These are phyloP conservation scores for Cenococcum geophilum DNA, from an alignment of 495 filamentous ascomycete genomes.

Conservation along the genomic window DNA sequence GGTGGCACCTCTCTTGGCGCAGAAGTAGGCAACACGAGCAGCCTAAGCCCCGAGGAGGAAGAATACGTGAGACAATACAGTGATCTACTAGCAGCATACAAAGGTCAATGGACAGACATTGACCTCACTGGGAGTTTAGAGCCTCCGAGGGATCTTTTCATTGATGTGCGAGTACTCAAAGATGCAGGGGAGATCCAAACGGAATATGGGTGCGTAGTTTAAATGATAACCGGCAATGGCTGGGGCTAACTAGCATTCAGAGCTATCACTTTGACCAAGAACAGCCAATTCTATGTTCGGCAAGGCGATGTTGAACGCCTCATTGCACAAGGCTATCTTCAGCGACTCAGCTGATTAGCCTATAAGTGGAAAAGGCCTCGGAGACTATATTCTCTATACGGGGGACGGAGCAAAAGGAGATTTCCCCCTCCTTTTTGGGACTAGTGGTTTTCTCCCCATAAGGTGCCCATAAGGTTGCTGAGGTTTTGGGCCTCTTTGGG, in stretches of 20 bases:
- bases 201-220: constrained; percentile 81
- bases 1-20: constrained; percentile 32
- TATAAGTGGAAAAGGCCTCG: background rate
- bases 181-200: constrained; percentile 99
- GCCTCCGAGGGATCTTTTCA: constrained; percentile 90
- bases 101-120: constrained; percentile 98
- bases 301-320: constrained; percentile 94
- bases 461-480: no score
- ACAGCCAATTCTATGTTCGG: constrained; percentile 94
- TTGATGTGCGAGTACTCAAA: constrained; percentile 93
- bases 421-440: no score
- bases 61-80: constrained; percentile 89
- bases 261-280: constrained; percentile 92
- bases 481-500: no score
- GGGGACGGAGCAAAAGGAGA: no score
- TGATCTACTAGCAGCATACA: constrained; percentile 90
- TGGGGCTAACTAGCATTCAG: constrained; percentile 42
- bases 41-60: constrained; percentile 92
- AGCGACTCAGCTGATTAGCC: constrained; percentile 69
- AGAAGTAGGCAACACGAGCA: constrained; percentile 56
- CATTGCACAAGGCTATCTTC: constrained; percentile 94
- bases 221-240: background rate
- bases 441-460: no score
- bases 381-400: no score
- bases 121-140: constrained; percentile 94